Evolutionary conservation across 1,284 basidiomycete species (phyloP).

Genomic region (Moniliophthora roreri): DNA sequence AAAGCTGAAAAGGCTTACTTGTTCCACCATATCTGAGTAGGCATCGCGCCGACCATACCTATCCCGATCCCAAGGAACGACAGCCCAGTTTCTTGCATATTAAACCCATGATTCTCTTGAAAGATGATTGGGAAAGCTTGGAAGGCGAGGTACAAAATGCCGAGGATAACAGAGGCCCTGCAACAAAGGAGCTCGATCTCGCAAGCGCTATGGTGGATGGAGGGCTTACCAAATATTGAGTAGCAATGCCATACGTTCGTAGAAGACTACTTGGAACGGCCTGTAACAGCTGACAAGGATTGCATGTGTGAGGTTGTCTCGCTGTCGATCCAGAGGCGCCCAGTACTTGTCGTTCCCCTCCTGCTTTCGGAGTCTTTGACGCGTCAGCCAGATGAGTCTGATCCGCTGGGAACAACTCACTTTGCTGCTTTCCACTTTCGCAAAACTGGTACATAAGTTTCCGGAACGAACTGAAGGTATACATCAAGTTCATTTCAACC

Average conservation of each 20-base stretch:
- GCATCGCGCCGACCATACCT: conserved; percentile 59
- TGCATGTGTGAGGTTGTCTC: conserved; percentile 42
- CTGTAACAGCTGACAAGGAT: conserved; percentile 57
- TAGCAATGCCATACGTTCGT: conserved; percentile 76
- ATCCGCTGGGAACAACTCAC: conserved; percentile 33
- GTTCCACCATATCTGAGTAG: conserved; percentile 67
- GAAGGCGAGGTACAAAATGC: conserved; percentile 77
- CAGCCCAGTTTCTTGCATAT: conserved; percentile 58
- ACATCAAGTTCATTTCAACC: conserved; percentile 17
- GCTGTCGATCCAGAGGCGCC: conserved; percentile 52
- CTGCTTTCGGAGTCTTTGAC: conserved; percentile 48
- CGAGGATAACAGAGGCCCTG: conserved; percentile 62
- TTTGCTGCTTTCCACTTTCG: conserved; percentile 57
- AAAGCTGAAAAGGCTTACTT: conserved; percentile 27
- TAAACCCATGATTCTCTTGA: conserved; percentile 58
- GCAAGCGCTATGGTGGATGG: background rate
- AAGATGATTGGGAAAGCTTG: conserved; percentile 75
- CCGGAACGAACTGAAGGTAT: conserved; percentile 59
- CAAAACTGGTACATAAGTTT: conserved; percentile 73
- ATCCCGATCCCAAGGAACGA: conserved; percentile 73
- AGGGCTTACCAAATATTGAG: conserved; percentile 62
- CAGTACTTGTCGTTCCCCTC: conserved; percentile 57
- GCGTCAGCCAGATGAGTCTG: conserved; percentile 28
- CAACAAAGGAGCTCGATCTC: background rate
- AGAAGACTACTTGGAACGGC: conserved; percentile 72